Base-by-base conservation (phyloP, 2,329 filamentous ascomycete genomes). In the Zasmidium angulare region DNA sequence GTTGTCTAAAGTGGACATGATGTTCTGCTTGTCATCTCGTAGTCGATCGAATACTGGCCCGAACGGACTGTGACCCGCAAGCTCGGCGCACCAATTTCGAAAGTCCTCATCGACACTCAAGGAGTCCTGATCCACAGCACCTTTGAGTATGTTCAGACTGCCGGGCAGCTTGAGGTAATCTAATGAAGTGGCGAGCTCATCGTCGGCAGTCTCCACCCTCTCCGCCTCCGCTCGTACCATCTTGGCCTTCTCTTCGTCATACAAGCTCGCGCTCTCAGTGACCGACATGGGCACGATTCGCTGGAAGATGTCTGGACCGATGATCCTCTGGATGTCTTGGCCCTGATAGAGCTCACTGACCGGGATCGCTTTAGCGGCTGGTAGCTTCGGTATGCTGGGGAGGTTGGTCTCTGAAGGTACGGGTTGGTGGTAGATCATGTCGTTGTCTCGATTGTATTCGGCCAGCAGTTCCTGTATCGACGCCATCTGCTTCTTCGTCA, bases 161-260 rank as follows among this genome's bases (percentile, higher is more conserved):
- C 71, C 70, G 0, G 95, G 95, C 12, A 99, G 81, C 69, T 96
- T 91, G 43, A 99, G 78, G 70, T 98, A 98, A 73, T 98, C 93
- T 60, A 99, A 77, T 67, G 93, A 96, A 17, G 95, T 91, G 2
- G 90, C 93, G 90, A 99, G 96, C 75, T 99, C 95, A 56, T 92
- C 87, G 68, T 98, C 96, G 17, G 95, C 93, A 31, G 89, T 88
- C 68, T 98, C 93, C 1, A 96, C 93, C 66, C 91, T 87, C 75
- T 99, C 95, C 0, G 91, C 92, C 76, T 99, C 96, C 1, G 93
- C 93, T 58, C 95, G 86, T 46, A 97, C 87, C 58, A 99, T 78
- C 75, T 99, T 98, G 12, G 95, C 95, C 77, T 99, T 99, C 74
- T 99, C 95, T 76, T 99, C 95, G 65, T 98, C 95, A 73, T 99